phyloP scores from a whole-genome alignment of 352 stramenopile species.

The Pythium monospermum region DNA sequence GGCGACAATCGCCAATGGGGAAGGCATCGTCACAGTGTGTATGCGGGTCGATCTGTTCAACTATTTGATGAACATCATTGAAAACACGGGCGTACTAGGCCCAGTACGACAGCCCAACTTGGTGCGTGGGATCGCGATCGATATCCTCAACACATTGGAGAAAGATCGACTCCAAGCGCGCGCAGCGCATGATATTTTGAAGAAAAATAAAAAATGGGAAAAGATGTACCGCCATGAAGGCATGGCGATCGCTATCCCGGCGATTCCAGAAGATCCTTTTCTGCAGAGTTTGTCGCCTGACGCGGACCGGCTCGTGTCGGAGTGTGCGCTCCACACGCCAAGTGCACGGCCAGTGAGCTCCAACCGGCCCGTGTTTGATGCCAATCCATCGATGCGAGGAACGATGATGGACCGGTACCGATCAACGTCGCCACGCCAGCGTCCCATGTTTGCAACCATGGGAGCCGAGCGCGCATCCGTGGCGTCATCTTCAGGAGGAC shows the following conservation, averaged over 20 bases:
- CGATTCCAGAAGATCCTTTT: slow-evolving; percentile 58
- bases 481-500: slow-evolving; percentile 5
- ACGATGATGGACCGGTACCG: slow-evolving; percentile 29
- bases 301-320: slow-evolving; percentile 48
- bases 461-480: slow-evolving; percentile 5
- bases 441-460: background rate
- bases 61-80: slow-evolving; percentile 72
- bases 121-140: slow-evolving; percentile 61
- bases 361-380: slow-evolving; percentile 12
- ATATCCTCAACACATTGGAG: slow-evolving; percentile 76
- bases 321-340: slow-evolving; percentile 28
- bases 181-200: slow-evolving; percentile 73
- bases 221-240: slow-evolving; percentile 59
- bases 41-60: slow-evolving; percentile 64
- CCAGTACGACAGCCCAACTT: slow-evolving; percentile 58
- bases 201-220: slow-evolving; percentile 87
- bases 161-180: slow-evolving; percentile 71
- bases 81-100: slow-evolving; percentile 49
- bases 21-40: slow-evolving; percentile 70
- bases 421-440: slow-evolving; percentile 4
- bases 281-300: slow-evolving; percentile 52
- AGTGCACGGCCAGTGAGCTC: slow-evolving; percentile 3
- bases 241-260: slow-evolving; percentile 7
- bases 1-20: slow-evolving; percentile 53
- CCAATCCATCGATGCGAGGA: slow-evolving; percentile 15